Percentiles rank a stretch among this genome's conserved stretches.
phyloP scores from a whole-genome alignment of 371 early-diverging fungal genomes.

The Mucor saturninus region DNA sequence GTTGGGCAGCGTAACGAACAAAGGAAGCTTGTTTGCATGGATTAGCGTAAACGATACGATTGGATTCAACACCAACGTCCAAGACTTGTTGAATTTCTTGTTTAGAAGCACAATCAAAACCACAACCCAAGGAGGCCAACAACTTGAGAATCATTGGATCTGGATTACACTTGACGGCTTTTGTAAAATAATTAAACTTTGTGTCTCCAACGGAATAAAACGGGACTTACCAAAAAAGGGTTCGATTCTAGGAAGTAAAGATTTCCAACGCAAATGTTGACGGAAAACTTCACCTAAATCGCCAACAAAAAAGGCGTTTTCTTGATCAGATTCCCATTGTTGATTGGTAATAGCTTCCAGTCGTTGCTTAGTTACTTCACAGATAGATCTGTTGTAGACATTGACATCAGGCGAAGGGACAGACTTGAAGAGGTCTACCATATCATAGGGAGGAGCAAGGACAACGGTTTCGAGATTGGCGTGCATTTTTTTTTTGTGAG shows the following conservation, averaged over 20 bases:
- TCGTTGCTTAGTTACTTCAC: constrained; percentile 38
- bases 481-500: constrained; percentile 29
- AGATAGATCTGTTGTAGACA: constrained; percentile 38
- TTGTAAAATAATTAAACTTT: constrained; percentile 1
- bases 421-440: constrained; percentile 17
- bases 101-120: constrained; percentile 94
- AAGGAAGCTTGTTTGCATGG: constrained; percentile 97
- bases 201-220: neutral
- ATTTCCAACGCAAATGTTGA: constrained; percentile 85
- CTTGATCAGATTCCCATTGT: constrained; percentile 66
- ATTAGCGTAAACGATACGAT: constrained; percentile 95
- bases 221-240: constrained; percentile 88
- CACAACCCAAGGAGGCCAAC: constrained; percentile 83
- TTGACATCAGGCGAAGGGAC: constrained; percentile 27
- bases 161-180: constrained; percentile 96
- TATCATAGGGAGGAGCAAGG: constrained; percentile 27
- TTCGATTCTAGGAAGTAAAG: constrained; percentile 86
- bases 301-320: constrained; percentile 93
- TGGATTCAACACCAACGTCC: constrained; percentile 76
- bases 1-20: constrained; percentile 81
- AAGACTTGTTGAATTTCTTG: constrained; percentile 88
- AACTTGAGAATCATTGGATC: constrained; percentile 85
- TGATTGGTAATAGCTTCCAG: constrained; percentile 45
- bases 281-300: constrained; percentile 90
- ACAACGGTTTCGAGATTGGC: constrained; percentile 43